Conservation (phyloP, 1,139 yeast species). For the Pneumocystis jirovecii region DNA sequence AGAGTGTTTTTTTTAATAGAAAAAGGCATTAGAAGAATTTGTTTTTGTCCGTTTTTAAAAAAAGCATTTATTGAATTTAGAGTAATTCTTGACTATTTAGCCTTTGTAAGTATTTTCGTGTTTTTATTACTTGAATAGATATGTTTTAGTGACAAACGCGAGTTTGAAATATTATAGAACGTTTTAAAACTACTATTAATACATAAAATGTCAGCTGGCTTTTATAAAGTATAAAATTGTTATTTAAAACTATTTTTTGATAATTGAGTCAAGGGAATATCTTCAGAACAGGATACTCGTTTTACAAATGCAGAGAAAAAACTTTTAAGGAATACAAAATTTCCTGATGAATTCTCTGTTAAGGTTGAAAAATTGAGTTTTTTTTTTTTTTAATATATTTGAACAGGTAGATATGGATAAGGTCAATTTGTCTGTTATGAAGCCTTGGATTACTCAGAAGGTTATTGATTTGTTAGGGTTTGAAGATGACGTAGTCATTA, state of each 20-base stretch:
- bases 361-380: not conserved
- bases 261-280: constrained; percentile 2
- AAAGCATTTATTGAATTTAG: not conserved
- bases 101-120: not conserved
- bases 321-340: constrained; percentile 4
- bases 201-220: not conserved
- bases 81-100: not conserved
- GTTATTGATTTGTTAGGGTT: constrained; percentile 9
- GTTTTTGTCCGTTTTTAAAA: not conserved
- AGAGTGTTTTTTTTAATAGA: not conserved
- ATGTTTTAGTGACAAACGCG: not conserved
- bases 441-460: constrained; percentile 14
- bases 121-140: not conserved
- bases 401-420: constrained; percentile 12
- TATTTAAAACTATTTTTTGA: not conserved
- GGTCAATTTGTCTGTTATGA: constrained; percentile 15
- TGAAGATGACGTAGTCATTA: constrained; percentile 15
- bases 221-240: not conserved
- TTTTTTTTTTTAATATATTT: not conserved
- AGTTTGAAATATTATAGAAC: not conserved
- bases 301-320: constrained; percentile 8
- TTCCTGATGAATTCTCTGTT: constrained; percentile 4
- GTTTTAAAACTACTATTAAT: not conserved
- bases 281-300: constrained; percentile 7
- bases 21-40: not conserved